Base-by-base conservation (phyloP, 2,329 filamentous ascomycete genomes). In the Neopestalotiopsis sp. region DNA sequence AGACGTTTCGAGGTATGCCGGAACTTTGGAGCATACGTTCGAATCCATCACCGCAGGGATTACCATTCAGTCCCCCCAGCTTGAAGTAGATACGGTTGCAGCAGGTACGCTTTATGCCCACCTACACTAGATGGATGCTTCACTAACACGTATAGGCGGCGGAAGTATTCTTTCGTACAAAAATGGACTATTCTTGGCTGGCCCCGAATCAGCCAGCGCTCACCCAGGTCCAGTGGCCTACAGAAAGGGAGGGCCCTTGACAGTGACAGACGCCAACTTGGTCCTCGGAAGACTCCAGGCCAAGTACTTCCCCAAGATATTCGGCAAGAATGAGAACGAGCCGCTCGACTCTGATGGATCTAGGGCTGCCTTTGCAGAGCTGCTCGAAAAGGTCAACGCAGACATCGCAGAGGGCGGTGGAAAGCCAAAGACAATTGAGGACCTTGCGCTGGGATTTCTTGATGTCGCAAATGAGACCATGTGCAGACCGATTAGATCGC, bases 71-170 rank as follows among this genome's bases (percentile, higher is more conserved):
- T 91, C 90, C 1, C 92, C 93, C 0, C 92, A 95, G 75, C 85
- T 95, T 1, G 92, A 95, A 73, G 94, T 95, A 77, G 93, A 94
- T 76, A 95, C 93, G 1, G 92, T 94, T 4, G 92, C 92, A 30
- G 91, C 92, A 6, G 67, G 62, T 65, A 28, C 4, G 60, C 20
- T 42, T 2, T n/a, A 1, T 20, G 14, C 32, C 28, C 14, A n/a
- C n/a, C 4, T 5, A 10, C 4, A 32, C 7, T 13, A n/a, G 14
- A 4, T 40, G 56, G 4, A 62, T 14, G 4, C 10, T 5, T 12
- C 4, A 42, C 4, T 65, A 56, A 49, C 28, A 56, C 14, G 5
- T 17, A 2, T 14, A 65, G 92, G 92, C 20, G 92, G 92, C 70
- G 91, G 91, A n/a, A 91, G 89, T 1, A 84, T 89, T 17, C 82